Percentiles rank a stretch among this genome's conserved stretches.
phyloP scores from a whole-genome alignment of 2,329 filamentous ascomycete genomes.

The Colletotrichum costaricense region DNA sequence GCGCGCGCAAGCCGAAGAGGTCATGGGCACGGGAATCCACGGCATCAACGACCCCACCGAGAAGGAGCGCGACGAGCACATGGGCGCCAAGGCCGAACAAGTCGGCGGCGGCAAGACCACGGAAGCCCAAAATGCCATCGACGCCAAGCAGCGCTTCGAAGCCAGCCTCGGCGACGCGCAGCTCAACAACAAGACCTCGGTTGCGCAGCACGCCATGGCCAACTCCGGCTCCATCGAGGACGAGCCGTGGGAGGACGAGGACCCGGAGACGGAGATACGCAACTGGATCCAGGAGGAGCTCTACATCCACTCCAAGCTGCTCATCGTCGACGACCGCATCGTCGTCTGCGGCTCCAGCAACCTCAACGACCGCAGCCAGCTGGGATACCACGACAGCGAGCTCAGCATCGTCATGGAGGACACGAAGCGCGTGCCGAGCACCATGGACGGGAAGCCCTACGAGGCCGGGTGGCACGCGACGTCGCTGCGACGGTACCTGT shows the following conservation, averaged over 20 bases:
- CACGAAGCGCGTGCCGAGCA: constrained; percentile 74
- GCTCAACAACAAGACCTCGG: constrained; percentile 53
- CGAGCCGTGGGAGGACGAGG: constrained; percentile 80
- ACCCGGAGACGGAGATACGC: constrained; percentile 79
- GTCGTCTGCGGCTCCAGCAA: constrained; percentile 91
- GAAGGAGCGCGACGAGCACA: constrained; percentile 60
- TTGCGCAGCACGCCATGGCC: constrained; percentile 87
- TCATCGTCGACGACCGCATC: constrained; percentile 88
- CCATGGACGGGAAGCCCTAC: constrained; percentile 83
- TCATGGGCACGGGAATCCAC: constrained; percentile 82
- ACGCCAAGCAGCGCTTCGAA: constrained; percentile 66
- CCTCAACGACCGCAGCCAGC: constrained; percentile 89
- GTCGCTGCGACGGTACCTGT: constrained; percentile 83
- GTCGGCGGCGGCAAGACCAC: constrained; percentile 39
- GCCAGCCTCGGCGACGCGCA: constrained; percentile 53
- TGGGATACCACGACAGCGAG: constrained; percentile 91
- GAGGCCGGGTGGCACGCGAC: constrained; percentile 85
- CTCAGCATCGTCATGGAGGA: constrained; percentile 92
- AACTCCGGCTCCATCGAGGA: constrained; percentile 68
- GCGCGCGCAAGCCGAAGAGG: constrained; percentile 86
- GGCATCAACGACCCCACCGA: constrained; percentile 59
- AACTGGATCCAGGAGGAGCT: constrained; percentile 97
- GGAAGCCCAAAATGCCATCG: constrained; percentile 51
- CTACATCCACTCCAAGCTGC: constrained; percentile 92
- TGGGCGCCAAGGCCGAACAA: constrained; percentile 54